Base-by-base conservation (phyloP, 257 asterid species). In the Datura wrightii region DNA sequence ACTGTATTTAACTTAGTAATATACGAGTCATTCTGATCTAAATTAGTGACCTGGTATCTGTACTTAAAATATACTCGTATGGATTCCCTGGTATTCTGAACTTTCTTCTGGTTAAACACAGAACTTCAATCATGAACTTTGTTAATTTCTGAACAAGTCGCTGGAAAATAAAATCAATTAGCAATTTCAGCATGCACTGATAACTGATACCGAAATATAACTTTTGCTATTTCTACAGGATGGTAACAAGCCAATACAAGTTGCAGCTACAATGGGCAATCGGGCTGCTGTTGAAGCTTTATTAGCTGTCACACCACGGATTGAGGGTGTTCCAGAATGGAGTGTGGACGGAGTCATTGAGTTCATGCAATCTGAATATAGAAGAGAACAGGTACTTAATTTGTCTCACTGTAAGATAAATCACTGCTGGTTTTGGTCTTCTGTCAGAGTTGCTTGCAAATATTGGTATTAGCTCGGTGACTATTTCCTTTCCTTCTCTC, bases 231-330 rank as follows among this genome's bases (percentile, higher is more conserved):
- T 55, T 76, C 82, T 90, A 90, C 95, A 96, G 99, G 98, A 94
- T 79, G 95, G 94, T 48, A 52, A 84, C 86, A 94, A 91, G 93
- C 95, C 99, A 65, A 85, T 95, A 89, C 96, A 94, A 83, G 94
- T 91, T 79, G 97, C 97, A 66, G 99, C 97, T 85, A 86, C 92
- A 54, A 86, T 93, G 82, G 97, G 95, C 79, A 90, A 91, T 90
- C 90, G 88, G 87, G 88, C 39, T 44, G 95, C 87, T 83, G 97
- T 95, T 83, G 97, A 95, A 89, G 89, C 95, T 86, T 97, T 97
- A 83, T 87, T 91, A 74, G 92, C 97, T 3, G 91, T 89, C 71
- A 94, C 98, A 58, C 79, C 84, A 9, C 94, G 86, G 83, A 63
- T 89, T 79, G 54, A 89, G 53, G 85, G 74, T 84, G 80, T 93